These are phyloP conservation scores for Forsythia viridissima DNA, from an alignment of 257 asterid species.

Conservation along the genomic window DNA sequence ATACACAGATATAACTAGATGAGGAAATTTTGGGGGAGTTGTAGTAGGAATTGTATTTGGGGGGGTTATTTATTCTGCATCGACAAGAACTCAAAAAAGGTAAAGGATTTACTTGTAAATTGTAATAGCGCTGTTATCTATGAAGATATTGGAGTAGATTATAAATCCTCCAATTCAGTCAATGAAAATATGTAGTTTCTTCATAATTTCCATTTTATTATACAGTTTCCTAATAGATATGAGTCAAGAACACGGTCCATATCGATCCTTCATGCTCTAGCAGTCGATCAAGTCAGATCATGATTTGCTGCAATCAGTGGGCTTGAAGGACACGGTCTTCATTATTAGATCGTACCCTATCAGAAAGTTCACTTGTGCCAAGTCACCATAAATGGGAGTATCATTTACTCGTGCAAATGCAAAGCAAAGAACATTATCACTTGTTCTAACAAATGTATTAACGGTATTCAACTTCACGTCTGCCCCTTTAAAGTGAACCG, in stretches of 20 bases:
- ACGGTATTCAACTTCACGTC: conserved; percentile 45
- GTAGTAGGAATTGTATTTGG: no score
- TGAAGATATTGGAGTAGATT: no score
- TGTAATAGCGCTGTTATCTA: no score
- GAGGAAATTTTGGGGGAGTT: no score
- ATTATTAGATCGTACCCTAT: conserved; percentile 46
- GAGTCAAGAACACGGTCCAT: neutral
- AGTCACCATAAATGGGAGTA: conserved; percentile 35
- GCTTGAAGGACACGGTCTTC: conserved; percentile 38
- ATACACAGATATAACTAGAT: no score
- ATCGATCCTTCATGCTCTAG: neutral
- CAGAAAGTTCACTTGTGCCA: conserved; percentile 46
- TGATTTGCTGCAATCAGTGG: conserved; percentile 29
- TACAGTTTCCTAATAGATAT: neutral
- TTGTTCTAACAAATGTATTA: conserved; percentile 35
- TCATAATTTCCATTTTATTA: neutral
- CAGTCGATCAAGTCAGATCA: neutral
- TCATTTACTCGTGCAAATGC: conserved; percentile 31
- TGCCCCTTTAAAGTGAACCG: conserved; percentile 55
- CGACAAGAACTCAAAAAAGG: no score
- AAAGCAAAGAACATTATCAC: conserved; percentile 33
- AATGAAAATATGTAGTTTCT: no score
- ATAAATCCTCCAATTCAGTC: neutral
- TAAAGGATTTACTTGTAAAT: no score
- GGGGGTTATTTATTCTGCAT: no score